Conservation (phyloP, 805 yeast species). For the Candida ipomoeae region DNA sequence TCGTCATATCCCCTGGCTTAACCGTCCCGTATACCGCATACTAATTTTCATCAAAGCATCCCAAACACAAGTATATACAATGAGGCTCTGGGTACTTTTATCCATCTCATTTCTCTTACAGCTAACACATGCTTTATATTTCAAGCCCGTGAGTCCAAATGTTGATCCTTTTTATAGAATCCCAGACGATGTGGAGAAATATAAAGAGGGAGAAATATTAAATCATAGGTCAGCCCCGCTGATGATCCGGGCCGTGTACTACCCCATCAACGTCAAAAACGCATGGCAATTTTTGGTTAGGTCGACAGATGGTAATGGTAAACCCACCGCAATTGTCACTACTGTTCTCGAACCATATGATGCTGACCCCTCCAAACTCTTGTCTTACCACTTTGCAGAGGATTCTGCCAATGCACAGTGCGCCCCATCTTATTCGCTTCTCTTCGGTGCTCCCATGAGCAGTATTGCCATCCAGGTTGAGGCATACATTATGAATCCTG, state of each 20-base stretch:
- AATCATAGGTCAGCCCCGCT: conserved; percentile 7
- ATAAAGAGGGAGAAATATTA: conserved; percentile 11
- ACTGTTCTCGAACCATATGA: conserved; percentile 23
- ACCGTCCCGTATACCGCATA: not conserved
- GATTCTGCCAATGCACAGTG: conserved; percentile 21
- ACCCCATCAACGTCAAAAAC: conserved; percentile 10
- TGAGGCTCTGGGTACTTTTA: not conserved
- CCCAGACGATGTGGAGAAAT: conserved; percentile 7
- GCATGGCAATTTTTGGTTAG: conserved; percentile 26
- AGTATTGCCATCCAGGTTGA: conserved; percentile 18
- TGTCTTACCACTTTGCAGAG: conserved; percentile 20
- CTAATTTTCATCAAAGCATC: not conserved
- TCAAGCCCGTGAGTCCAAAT: conserved; percentile 6
- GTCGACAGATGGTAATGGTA: conserved; percentile 18
- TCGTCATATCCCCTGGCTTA: not conserved
- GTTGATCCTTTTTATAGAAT: conserved; percentile 10
- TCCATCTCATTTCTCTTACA: not conserved
- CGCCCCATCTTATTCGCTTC: conserved; percentile 21
- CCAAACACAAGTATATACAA: not conserved
- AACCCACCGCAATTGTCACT: conserved; percentile 21
- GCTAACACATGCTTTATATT: not conserved
- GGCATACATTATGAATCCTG: conserved; percentile 11
- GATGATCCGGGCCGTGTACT: conserved; percentile 8
- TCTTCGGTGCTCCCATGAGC: conserved; percentile 14
- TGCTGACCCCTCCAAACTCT: conserved; percentile 20